Evolutionary conservation across 2,329 filamentous ascomycete genomes (phyloP), one percentile per base, ranked within the genome.

Genomic region (Knoxdaviesia proteae): DNA sequence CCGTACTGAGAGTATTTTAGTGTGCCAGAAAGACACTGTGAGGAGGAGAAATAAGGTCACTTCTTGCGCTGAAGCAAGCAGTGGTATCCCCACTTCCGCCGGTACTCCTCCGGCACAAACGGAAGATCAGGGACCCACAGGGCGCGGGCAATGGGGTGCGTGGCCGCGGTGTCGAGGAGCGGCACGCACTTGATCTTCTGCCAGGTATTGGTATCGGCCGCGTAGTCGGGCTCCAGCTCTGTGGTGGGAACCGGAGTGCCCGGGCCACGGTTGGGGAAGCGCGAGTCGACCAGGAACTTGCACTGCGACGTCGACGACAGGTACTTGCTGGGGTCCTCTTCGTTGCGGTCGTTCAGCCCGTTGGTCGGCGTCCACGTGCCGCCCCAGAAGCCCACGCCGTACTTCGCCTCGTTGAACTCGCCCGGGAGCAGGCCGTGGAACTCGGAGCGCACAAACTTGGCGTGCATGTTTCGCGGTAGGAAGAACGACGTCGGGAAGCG

Each of bases 401-500:
- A 70, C 20, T 67, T 64, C 1, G 77, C 78, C 58, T 92, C 80
- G 11, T 75, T 74, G 55, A 96, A 98, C 53, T 94, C 82, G 2
- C 90, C 90, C 0, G 90, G 90, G 5, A 98, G 64, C 11, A 98
- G 65, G 2, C 90, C 90, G 6, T 71, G 71, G 58, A 98, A 98
- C 49, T 90, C 84, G 51, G 84, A 93, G 49, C 80, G 83, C 51
- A 98, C 65, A 53, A 94, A 98, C 51, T 90, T 94, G 51, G 83
- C 80, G 49, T 74, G 78, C 64, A 90, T 82, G 41, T 74, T 71
- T n/a, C 77, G 65, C 0, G 90, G 88, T 3, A 98, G 66, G 56
- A 90, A 86, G 62, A 86, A 96, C 0, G 87, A 92, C 1, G 82
- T 88, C 1, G 90, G 88, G 55, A 94, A 96, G 34, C 90, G 82